Conservation (phyloP, 805 yeast species). For the Phaffomyces opuntiae region DNA sequence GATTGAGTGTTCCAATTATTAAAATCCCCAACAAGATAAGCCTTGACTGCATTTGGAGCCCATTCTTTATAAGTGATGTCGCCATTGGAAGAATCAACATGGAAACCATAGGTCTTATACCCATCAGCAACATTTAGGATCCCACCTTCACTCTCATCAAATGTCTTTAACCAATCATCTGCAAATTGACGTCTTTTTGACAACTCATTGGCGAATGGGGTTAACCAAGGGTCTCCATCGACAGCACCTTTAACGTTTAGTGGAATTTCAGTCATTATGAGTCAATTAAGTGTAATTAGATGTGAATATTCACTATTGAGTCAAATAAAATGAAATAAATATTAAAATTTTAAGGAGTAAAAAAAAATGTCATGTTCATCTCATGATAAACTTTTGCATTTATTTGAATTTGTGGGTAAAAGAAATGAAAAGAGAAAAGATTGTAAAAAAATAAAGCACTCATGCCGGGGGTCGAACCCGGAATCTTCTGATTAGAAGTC, state of each 20-base stretch:
- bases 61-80: slow-evolving; percentile 69
- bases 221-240: slow-evolving; percentile 78
- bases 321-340: neutral
- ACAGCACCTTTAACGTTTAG: slow-evolving; percentile 40
- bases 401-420: neutral
- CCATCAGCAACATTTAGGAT: slow-evolving; percentile 67
- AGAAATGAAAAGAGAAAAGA: neutral
- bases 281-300: neutral
- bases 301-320: too few relatives aligned
- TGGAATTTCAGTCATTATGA: slow-evolving; percentile 7
- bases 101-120: slow-evolving; percentile 71
- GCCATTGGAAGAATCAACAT: slow-evolving; percentile 36
- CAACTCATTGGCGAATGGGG: slow-evolving; percentile 66
- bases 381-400: neutral
- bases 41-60: slow-evolving; percentile 80
- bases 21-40: slow-evolving; percentile 86
- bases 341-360: neutral
- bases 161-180: slow-evolving; percentile 50
- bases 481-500: slow-evolving; percentile 50
- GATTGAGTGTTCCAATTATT: slow-evolving; percentile 66
- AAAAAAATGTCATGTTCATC: too few relatives aligned
- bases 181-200: slow-evolving; percentile 62
- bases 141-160: slow-evolving; percentile 57
- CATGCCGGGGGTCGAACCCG: slow-evolving; percentile 52
- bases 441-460: slow-evolving; percentile 27